These are phyloP conservation scores for Suaeda aralocaspica DNA, from an alignment of 148 eudicot species.

Conservation along the genomic window DNA sequence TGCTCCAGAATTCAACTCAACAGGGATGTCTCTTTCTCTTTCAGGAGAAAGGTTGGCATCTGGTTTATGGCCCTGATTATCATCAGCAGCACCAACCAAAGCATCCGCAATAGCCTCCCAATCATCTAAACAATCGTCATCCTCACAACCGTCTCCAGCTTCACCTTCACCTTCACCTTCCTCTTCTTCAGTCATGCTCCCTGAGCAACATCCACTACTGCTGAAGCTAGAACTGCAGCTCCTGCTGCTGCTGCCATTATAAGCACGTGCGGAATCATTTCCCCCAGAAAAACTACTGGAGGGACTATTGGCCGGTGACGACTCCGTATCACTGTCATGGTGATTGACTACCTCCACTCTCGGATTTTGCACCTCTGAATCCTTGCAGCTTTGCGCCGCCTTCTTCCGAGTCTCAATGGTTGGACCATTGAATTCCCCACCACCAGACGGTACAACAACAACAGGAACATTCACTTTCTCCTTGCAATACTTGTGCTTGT, in stretches of 20 bases:
- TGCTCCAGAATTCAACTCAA: conserved; percentile 11
- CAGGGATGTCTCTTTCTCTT: conserved; percentile 21
- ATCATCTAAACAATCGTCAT: conserved; percentile 82
- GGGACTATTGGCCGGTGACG: conserved; percentile 52
- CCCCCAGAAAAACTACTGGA: conserved; percentile 46
- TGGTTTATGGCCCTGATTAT: conserved; percentile 31
- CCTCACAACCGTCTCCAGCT: conserved; percentile 27
- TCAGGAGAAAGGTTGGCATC: conserved; percentile 19
- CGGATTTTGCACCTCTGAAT: conserved; percentile 37
- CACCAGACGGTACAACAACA: not conserved
- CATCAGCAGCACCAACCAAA: conserved; percentile 44
- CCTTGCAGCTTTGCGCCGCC: conserved; percentile 27
- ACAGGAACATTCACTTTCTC: conserved; percentile 31
- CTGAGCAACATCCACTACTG: conserved; percentile 53
- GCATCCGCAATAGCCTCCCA: conserved; percentile 96
- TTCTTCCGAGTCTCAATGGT: conserved; percentile 23
- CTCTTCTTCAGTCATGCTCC: conserved; percentile 60
- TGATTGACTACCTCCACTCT: conserved; percentile 39
- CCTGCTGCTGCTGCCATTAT: conserved; percentile 50
- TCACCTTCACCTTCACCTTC: conserved; percentile 51
- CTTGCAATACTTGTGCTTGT: conserved; percentile 47
- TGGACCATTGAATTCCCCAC: conserved; percentile 20
- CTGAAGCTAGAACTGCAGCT: conserved; percentile 42
- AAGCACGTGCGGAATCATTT: conserved; percentile 32
- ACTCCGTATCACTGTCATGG: conserved; percentile 56